A percentile compares a stretch with the other conserved stretches of the same genome.
Conservation (phyloP, 129 eudicot genomes). For the Escallonia herrerae region DNA sequence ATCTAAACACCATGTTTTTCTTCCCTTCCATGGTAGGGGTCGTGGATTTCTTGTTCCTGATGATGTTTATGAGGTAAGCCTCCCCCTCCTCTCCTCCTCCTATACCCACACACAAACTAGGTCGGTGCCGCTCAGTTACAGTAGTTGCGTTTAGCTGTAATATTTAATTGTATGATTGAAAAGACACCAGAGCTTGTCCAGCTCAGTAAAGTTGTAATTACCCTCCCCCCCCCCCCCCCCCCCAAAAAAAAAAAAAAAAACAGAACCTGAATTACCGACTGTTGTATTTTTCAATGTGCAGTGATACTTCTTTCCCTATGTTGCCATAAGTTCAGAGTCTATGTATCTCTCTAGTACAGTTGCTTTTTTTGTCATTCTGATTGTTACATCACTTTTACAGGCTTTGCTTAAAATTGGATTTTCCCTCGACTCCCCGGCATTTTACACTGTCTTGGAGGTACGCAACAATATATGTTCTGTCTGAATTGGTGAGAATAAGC, state of each 20-base stretch:
- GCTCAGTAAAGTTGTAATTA: no score
- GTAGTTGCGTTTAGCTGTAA: no score
- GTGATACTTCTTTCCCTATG: no score
- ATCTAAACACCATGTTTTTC: constrained; percentile 12
- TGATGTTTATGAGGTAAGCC: constrained; percentile 74
- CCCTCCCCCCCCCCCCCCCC: not conserved
- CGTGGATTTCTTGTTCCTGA: constrained; percentile 83
- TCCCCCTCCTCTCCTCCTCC: no score
- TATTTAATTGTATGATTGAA: no score
- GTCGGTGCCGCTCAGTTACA: no score
- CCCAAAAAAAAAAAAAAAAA: no score
- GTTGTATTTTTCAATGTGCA: no score
- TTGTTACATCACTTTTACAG: constrained; percentile 26
- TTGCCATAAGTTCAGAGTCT: not conserved
- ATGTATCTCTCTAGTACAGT: not conserved
- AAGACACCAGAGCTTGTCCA: no score
- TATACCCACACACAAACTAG: no score
- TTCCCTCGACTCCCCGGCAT: constrained; percentile 84
- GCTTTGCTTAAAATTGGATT: constrained; percentile 71
- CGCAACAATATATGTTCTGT: not conserved
- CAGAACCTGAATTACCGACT: no score
- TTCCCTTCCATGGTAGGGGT: constrained; percentile 42
- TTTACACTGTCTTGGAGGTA: constrained; percentile 94
- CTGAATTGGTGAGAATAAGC: not conserved
- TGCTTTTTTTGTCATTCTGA: constrained; percentile 2